Evolutionary conservation across 176 grass and related monocot species (phyloP).

Genomic region (Carex scoparia): DNA sequence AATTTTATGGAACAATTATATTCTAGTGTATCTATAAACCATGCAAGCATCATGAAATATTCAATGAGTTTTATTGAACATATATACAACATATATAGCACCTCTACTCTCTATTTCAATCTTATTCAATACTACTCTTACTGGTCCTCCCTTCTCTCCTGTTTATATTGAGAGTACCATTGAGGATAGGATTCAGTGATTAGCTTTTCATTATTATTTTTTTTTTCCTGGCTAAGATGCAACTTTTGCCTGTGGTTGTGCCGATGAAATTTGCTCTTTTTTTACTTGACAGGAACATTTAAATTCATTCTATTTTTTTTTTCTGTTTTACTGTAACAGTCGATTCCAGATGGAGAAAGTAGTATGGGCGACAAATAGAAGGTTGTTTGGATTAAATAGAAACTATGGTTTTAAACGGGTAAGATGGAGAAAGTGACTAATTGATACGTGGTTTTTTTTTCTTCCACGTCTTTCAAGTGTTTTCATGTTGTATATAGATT

Average conservation of each 20-base stretch:
- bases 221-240: background rate
- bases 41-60: background rate
- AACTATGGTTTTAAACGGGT: background rate
- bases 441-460: background rate
- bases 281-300: background rate
- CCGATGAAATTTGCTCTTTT: background rate
- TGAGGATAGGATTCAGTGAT: background rate
- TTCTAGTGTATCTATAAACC: background rate
- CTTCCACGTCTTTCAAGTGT: background rate
- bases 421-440: slow-evolving; percentile 6
- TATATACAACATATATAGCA: background rate
- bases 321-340: background rate
- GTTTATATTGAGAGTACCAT: background rate
- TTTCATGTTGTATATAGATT: slow-evolving; percentile 10
- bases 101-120: background rate
- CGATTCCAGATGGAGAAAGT: background rate
- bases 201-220: background rate
- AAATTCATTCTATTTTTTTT: background rate
- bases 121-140: background rate
- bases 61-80: background rate
- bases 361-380: background rate
- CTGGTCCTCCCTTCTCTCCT: background rate
- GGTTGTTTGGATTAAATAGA: background rate
- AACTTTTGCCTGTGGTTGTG: background rate
- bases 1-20: background rate